Base-by-base conservation (phyloP, 441 rosid species). In the Erodium moschatum region DNA sequence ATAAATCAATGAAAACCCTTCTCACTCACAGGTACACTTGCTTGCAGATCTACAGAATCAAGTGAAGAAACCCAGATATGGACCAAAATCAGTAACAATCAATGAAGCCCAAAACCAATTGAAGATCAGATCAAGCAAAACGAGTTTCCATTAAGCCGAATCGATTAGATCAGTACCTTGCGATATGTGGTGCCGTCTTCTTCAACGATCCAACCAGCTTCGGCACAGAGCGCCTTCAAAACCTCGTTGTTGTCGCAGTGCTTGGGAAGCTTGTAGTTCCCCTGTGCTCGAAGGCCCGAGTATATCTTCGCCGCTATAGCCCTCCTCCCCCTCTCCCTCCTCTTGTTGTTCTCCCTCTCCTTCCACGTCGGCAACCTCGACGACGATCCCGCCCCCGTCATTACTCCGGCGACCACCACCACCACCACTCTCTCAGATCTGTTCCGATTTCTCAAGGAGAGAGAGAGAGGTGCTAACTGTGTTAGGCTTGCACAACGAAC, bases 171-270 rank as follows among this genome's bases (percentile, higher is more conserved):
- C 10, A 0, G 7, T 4, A 87, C 91, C 93, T 86, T 82, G 70
- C 89, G 93, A 62, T 86, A 88, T 66, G 90, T 88, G 64, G 86
- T 85, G 1, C 93, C 93, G 31, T 88, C 93, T n/a, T 88, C 89
- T 74, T 88, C 89, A 3, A 88, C 89, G 54, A 86, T 69, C 90
- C 93, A 88, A 65, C 90, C 89, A 56, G 93, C 93, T 70, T 88
- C 90, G 5, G 74, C n/a, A 27, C 93, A 88, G 11, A 86, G 89
- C 71, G 93, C 93, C 72, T 88, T 85, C 78, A 88, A 83, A 35
- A 88, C 93, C 69, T 88, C 93, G 76, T 86, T 88, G 73, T 88
- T 88, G 76, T 88, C 90, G 44, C 93, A 85, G 73, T 86, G 93
- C 68, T 88, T 88, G 60, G 90, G 90, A 29, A 88, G 89, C 75